Percentiles rank a stretch among this genome's conserved stretches.
These are phyloP conservation scores for Heliosperma pusillum DNA, from an alignment of 148 eudicot genomes.

Conservation along the genomic window DNA sequence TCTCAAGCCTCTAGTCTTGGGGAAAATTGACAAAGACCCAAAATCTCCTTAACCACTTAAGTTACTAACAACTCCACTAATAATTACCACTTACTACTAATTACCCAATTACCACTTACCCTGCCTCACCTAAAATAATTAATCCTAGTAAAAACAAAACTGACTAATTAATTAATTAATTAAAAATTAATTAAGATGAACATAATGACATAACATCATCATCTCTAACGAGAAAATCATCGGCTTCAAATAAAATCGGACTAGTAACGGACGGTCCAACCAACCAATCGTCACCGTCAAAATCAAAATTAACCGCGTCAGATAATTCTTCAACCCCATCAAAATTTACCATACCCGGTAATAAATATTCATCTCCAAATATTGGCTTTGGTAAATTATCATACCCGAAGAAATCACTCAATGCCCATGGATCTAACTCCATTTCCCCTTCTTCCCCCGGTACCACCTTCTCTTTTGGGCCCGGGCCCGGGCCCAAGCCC, in stretches of 20 bases:
- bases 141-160: neutral
- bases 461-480: neutral
- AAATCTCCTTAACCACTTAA: conserved; percentile 3
- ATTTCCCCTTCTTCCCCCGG: conserved; percentile 24
- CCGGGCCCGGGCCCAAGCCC: neutral
- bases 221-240: conserved; percentile 15
- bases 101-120: neutral
- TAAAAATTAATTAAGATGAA: too few relatives aligned
- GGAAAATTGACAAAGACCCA: neutral
- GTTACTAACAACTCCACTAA: neutral
- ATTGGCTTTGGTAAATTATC: conserved; percentile 34
- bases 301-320: conserved; percentile 21
- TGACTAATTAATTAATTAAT: neutral
- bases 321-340: conserved; percentile 10
- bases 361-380: conserved; percentile 23
- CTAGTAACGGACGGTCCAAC: neutral
- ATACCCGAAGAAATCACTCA: conserved; percentile 34
- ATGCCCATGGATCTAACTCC: conserved; percentile 32
- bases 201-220: neutral
- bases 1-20: too few relatives aligned
- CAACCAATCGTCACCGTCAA: neutral
- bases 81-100: too few relatives aligned
- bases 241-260: neutral
- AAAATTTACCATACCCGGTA: neutral
- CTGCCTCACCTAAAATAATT: neutral